Evolutionary conservation across 1,139 yeast genomes (phyloP).

Genomic region (Candida sp.): DNA sequence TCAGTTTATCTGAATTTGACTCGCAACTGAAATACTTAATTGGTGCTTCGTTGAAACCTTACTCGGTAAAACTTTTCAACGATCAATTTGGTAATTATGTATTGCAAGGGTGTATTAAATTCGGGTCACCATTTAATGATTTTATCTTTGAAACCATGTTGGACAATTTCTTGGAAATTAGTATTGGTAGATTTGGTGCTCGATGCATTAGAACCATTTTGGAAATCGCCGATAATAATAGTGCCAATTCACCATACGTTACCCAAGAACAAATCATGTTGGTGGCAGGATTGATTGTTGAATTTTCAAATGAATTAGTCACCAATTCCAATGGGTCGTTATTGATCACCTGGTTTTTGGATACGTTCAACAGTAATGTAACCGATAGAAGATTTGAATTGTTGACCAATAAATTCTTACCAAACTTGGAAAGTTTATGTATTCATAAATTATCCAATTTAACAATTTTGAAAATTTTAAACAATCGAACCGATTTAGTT

Average conservation of each 20-base stretch:
- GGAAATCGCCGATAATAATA: conserved; percentile 61
- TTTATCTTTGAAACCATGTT: conserved; percentile 85
- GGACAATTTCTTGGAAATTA: conserved; percentile 75
- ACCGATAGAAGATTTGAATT: conserved; percentile 31
- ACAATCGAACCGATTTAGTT: conserved; percentile 59
- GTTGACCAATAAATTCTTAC: conserved; percentile 50
- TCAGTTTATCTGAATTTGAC: conserved; percentile 64
- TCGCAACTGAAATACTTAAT: conserved; percentile 68
- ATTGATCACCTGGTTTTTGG: conserved; percentile 91
- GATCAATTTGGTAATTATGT: conserved; percentile 98
- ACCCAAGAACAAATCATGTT: conserved; percentile 67
- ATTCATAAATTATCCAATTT: conserved; percentile 85
- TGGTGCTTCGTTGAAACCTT: conserved; percentile 71
- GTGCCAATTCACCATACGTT: conserved; percentile 10
- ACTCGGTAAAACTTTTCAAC: conserved; percentile 79
- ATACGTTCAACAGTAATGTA: conserved; percentile 69
- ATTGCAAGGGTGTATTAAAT: conserved; percentile 88
- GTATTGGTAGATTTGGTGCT: conserved; percentile 92
- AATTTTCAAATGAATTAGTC: conserved; percentile 77
- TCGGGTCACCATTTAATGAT: conserved; percentile 84
- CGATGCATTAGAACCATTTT: conserved; percentile 92
- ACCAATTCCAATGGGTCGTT: conserved; percentile 86
- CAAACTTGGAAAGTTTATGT: conserved; percentile 63
- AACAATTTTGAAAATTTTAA: conserved; percentile 77
- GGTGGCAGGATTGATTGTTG: conserved; percentile 77